Evolutionary conservation across 257 asterid species (phyloP).

Genomic region (Handroanthus guayacan): DNA sequence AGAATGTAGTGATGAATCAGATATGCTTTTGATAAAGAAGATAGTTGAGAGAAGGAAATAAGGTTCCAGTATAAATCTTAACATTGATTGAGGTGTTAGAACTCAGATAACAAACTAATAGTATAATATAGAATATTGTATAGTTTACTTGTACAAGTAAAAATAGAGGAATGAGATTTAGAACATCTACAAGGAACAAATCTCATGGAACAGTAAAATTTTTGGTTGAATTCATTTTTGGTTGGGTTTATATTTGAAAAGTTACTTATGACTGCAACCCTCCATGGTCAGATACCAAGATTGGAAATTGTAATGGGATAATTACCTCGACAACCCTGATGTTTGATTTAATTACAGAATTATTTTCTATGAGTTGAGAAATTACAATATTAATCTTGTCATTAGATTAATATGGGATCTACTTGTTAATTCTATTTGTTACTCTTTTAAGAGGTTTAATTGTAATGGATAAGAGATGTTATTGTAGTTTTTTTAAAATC

Average conservation of each 20-base stretch:
- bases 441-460: too few relatives aligned
- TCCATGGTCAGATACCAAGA: too few relatives aligned
- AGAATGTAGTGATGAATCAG: conserved; percentile 43
- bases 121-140: conserved; percentile 30
- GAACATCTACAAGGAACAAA: not conserved
- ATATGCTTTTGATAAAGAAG: conserved; percentile 49
- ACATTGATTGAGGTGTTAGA: conserved; percentile 29
- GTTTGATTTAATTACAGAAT: too few relatives aligned
- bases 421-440: too few relatives aligned
- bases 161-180: not conserved
- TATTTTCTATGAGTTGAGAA: too few relatives aligned
- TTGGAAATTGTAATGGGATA: too few relatives aligned
- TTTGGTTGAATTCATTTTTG: conserved; percentile 18
- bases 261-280: too few relatives aligned
- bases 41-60: conserved; percentile 51
- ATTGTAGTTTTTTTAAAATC: too few relatives aligned
- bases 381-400: too few relatives aligned
- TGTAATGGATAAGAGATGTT: too few relatives aligned
- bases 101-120: conserved; percentile 6
- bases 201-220: not conserved
- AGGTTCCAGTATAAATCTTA: conserved; percentile 42
- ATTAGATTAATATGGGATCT: too few relatives aligned
- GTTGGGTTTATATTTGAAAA: not conserved
- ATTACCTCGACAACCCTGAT: too few relatives aligned
- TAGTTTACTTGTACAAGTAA: conserved; percentile 41